Base-by-base conservation (phyloP, 768 basidiomycete species). In the Boletus tomentosulus region DNA sequence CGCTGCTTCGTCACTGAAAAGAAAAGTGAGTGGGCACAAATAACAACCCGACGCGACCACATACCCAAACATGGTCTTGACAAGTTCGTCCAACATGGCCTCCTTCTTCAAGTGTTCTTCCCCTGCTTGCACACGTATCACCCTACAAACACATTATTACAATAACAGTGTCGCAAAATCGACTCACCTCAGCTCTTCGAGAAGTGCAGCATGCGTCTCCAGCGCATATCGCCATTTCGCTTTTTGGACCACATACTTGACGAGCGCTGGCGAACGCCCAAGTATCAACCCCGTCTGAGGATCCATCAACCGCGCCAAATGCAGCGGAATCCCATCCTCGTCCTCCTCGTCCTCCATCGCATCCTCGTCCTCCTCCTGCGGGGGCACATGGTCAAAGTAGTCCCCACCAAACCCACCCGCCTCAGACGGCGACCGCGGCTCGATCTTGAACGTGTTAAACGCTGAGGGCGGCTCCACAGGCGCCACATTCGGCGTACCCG, bases 181-280 rank as follows among this genome's bases (percentile, higher is more conserved):
- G 30, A 50, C 62, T 34, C 50, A 69, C 68, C 67, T 77, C 57
- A 91, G 71, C 66, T 94, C 87, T 57, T 84, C 81, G 30, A 79
- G 70, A 37, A 94, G 72, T 31, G 74, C 72, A 31, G 82, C 82
- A 56, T 90, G 84, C 62, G 89, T 83, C 53, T 86, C 79, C 30
- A 85, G 57, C 13, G 82, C 84, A 63, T 85, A 87, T 47, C 74
- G 74, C 66, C 86, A 78, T 63, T 92, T 92, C 6, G 93, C 92
- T 64, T 94, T 70, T 35, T 71, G 56, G 72, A 77, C 57, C 72
- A 83, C 75, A 67, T 94, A 95, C 76, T 83, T 84, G 34, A 84
- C 81, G 74, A 86, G 82, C 30, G 76, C 72, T 0, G 82, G 85
- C n/a, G 83, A 72, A n/a, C 86, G 79, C 1, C 87, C 89, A 61